Evolutionary conservation across 345 rosid genomes (phyloP).

Genomic region (Syzygium grande): DNA sequence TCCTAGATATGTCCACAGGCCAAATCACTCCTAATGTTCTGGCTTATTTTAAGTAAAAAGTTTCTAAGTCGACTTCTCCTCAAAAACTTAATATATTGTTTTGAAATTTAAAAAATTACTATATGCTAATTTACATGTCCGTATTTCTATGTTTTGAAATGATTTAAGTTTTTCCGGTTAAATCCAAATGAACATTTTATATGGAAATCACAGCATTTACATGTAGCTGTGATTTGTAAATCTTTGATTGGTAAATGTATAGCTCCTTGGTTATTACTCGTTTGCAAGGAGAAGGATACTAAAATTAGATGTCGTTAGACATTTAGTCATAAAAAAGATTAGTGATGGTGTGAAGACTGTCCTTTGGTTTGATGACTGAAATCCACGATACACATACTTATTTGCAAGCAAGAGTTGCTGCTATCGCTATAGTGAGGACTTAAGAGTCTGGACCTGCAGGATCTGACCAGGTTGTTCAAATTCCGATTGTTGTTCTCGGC

Average conservation of each 20-base stretch:
- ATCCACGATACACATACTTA: background rate
- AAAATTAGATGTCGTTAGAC: background rate
- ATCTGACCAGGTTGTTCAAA: background rate
- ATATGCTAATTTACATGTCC: background rate
- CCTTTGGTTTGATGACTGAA: background rate
- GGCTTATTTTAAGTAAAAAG: background rate
- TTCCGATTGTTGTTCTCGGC: background rate
- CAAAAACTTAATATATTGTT: background rate
- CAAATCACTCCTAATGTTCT: background rate
- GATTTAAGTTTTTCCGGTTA: background rate
- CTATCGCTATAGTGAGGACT: background rate
- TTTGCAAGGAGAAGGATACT: background rate
- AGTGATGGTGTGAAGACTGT: background rate
- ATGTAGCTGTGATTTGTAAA: background rate
- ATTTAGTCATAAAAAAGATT: background rate
- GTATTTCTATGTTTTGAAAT: background rate
- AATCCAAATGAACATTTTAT: background rate
- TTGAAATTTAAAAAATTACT: background rate
- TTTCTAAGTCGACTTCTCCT: background rate
- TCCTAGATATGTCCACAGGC: background rate
- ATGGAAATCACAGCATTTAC: background rate
- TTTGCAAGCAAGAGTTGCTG: background rate
- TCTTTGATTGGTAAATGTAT: background rate
- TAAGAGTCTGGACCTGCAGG: background rate
- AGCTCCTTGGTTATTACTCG: background rate